These are phyloP conservation scores for Fusarium metavorans DNA, from an alignment of 2,329 filamentous ascomycete species.

Conservation along the genomic window DNA sequence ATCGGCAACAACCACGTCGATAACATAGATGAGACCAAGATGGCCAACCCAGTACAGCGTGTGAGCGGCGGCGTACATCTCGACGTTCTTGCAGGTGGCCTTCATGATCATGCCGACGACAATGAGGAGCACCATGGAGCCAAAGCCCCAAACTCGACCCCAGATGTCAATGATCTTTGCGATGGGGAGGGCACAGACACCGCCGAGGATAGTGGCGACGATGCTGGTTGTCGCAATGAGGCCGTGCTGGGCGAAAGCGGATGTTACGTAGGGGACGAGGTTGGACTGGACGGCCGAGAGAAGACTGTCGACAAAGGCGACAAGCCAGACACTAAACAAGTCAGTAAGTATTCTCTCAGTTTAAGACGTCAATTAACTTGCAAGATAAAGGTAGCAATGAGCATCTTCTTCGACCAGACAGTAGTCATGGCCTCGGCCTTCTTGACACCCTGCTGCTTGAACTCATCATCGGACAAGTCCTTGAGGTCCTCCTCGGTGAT, in stretches of 20 bases:
- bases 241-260: constrained; percentile 72
- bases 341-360: background rate
- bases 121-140: constrained; percentile 1
- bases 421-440: constrained; percentile 53
- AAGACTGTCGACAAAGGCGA: constrained; percentile 53
- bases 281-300: constrained; percentile 56
- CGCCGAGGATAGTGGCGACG: constrained; percentile 49
- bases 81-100: constrained; percentile 53
- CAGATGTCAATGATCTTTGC: constrained; percentile 24
- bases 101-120: constrained; percentile 1
- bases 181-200: background rate
- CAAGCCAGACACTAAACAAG: constrained; percentile 52
- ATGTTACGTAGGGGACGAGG: constrained; percentile 74
- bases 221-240: constrained; percentile 75
- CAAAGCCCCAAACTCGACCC: constrained; percentile 17
- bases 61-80: constrained; percentile 70
- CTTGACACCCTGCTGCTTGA: constrained; percentile 26
- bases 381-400: constrained; percentile 48
- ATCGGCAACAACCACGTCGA: constrained; percentile 58
- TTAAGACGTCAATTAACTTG: background rate
- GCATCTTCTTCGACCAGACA: constrained; percentile 53
- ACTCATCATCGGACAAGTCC: constrained; percentile 11
- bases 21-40: constrained; percentile 54
- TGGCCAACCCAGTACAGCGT: constrained; percentile 73
- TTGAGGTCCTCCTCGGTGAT: constrained; percentile 17